These are phyloP conservation scores for Caloboletus firmus DNA, from an alignment of 1,284 basidiomycete species.

Conservation along the genomic window DNA sequence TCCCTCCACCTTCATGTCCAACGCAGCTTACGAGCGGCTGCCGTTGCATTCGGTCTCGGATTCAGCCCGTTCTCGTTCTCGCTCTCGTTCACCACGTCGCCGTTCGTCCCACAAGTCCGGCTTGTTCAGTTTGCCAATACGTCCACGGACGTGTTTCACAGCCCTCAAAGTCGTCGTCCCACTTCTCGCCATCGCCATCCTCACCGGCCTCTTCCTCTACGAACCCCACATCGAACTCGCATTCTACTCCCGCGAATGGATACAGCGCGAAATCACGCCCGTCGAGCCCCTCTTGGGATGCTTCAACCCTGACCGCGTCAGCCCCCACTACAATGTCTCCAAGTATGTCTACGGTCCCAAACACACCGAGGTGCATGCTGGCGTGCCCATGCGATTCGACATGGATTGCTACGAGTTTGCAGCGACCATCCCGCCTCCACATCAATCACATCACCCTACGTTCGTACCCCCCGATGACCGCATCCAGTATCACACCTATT, in stretches of 20 bases:
- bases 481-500: slow-evolving; percentile 83
- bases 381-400: slow-evolving; percentile 71
- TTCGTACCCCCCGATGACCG: slow-evolving; percentile 41
- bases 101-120: slow-evolving; percentile 13
- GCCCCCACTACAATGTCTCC: slow-evolving; percentile 68
- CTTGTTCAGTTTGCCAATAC: slow-evolving; percentile 11
- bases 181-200: slow-evolving; percentile 40
- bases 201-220: slow-evolving; percentile 58
- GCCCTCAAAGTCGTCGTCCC: slow-evolving; percentile 36
- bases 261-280: slow-evolving; percentile 63
- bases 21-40: slow-evolving; percentile 29
- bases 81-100: slow-evolving; percentile 25
- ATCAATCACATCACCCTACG: slow-evolving; percentile 3
- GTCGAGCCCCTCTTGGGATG: slow-evolving; percentile 68
- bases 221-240: slow-evolving; percentile 82
- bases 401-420: slow-evolving; percentile 90
- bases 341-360: slow-evolving; percentile 59
- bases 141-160: slow-evolving; percentile 27
- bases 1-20: slow-evolving; percentile 24
- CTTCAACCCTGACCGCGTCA: slow-evolving; percentile 62
- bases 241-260: slow-evolving; percentile 75
- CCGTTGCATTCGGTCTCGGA: slow-evolving; percentile 30
- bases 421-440: slow-evolving; percentile 58
- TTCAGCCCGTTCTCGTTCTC: slow-evolving; percentile 7
- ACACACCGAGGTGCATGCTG: slow-evolving; percentile 71